These are phyloP conservation scores for Claviceps digitariae DNA, from an alignment of 2,329 filamentous ascomycete species.

Conservation along the genomic window DNA sequence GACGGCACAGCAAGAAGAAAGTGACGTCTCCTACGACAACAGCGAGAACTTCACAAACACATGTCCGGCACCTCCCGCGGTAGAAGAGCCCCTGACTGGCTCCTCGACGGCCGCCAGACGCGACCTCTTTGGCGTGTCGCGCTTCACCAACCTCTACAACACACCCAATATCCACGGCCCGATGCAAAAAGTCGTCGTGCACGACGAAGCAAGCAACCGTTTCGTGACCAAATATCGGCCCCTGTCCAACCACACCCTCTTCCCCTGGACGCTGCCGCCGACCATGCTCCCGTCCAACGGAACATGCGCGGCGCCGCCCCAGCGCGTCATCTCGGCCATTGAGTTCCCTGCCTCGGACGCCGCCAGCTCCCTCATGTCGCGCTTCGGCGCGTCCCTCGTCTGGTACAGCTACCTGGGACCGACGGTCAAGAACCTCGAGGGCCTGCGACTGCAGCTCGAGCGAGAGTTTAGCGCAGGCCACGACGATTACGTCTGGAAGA, in stretches of 20 bases:
- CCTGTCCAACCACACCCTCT: conserved; percentile 68
- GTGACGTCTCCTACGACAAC: conserved; percentile 15
- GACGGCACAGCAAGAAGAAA: neutral
- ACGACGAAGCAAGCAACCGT: conserved; percentile 31
- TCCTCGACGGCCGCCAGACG: conserved; percentile 67
- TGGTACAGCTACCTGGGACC: conserved; percentile 26
- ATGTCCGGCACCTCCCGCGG: conserved; percentile 50
- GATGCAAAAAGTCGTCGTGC: conserved; percentile 21
- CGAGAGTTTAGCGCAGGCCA: conserved; percentile 37
- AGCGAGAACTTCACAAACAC: conserved; percentile 37
- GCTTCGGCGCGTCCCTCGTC: conserved; percentile 19
- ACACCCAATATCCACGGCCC: conserved; percentile 51
- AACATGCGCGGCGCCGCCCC: conserved; percentile 58
- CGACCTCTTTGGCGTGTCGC: conserved; percentile 82
- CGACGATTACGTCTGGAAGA: conserved; percentile 43
- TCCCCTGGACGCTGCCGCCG: conserved; percentile 81
- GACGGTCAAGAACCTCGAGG: conserved; percentile 38
- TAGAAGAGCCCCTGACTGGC: conserved; percentile 50
- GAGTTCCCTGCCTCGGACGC: conserved; percentile 42
- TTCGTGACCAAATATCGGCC: conserved; percentile 29
- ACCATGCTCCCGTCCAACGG: conserved; percentile 63
- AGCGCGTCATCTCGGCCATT: conserved; percentile 55
- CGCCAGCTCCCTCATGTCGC: conserved; percentile 18
- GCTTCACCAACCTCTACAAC: conserved; percentile 66
- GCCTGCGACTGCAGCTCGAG: conserved; percentile 53